A percentile compares a stretch with the other conserved stretches of the same genome.
Evolutionary conservation across 2,329 filamentous ascomycete species (phyloP).

Genomic region (Lasiodiplodia theobromae): DNA sequence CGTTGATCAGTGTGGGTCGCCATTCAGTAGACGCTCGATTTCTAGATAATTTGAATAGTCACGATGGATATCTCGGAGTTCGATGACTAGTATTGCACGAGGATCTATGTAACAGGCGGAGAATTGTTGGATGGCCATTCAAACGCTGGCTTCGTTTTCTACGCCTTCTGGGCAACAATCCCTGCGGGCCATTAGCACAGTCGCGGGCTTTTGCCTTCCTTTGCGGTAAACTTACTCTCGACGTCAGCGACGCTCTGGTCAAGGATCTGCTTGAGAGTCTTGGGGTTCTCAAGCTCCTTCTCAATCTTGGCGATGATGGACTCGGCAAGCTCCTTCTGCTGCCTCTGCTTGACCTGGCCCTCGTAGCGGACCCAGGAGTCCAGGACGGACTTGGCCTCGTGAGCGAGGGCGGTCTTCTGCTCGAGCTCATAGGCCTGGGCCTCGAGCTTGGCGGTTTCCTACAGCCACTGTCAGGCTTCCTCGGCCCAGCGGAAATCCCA

Average conservation of each 20-base stretch:
- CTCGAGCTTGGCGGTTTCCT: slow-evolving; percentile 98
- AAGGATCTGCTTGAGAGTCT: slow-evolving; percentile 95
- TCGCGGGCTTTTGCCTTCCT: neutral
- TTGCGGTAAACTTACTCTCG: slow-evolving; percentile 73
- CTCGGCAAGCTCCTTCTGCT: slow-evolving; percentile 95
- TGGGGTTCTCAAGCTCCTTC: slow-evolving; percentile 99
- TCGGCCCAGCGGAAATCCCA: slow-evolving; percentile 36
- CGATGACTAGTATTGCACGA: slow-evolving; percentile 44
- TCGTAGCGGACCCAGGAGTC: slow-evolving; percentile 99
- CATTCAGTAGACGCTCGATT: slow-evolving; percentile 7
- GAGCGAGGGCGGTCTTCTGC: slow-evolving; percentile 90
- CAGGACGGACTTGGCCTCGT: slow-evolving; percentile 92
- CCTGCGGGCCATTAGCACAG: slow-evolving; percentile 35
- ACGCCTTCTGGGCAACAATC: slow-evolving; percentile 50
- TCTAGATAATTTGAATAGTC: slow-evolving; percentile 6
- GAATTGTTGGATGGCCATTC: slow-evolving; percentile 35
- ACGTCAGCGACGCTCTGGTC: slow-evolving; percentile 95
- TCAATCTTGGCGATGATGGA: slow-evolving; percentile 95
- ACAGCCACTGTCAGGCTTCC: slow-evolving; percentile 38
- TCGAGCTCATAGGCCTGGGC: slow-evolving; percentile 95
- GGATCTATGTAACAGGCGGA: slow-evolving; percentile 47
- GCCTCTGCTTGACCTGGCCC: slow-evolving; percentile 96
- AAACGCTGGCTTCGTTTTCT: slow-evolving; percentile 38
- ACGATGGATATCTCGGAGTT: slow-evolving; percentile 21
- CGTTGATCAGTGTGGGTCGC: neutral